These are phyloP conservation scores for Kodamaea nitidulidarum DNA, from an alignment of 805 yeast genomes.

Conservation along the genomic window DNA sequence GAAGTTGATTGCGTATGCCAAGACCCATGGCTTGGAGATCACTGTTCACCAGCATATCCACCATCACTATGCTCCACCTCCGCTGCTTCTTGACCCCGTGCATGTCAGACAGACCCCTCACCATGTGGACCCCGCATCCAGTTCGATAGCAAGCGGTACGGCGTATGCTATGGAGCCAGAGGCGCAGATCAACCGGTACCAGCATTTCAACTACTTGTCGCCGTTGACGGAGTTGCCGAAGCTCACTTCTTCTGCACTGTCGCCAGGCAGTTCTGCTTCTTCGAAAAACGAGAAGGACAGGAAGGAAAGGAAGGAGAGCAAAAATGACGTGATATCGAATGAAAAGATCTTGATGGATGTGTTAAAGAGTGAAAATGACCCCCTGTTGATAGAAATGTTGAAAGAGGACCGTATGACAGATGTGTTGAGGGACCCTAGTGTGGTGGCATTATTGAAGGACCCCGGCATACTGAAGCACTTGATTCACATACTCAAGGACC, in stretches of 20 bases:
- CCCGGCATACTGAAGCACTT: too few species aligned
- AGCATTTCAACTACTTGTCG: slow-evolving; percentile 73
- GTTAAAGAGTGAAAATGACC: too few species aligned
- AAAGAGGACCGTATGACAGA: too few species aligned
- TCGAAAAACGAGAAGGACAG: slow-evolving; percentile 15
- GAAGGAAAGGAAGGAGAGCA: too few species aligned
- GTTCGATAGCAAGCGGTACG: too few species aligned
- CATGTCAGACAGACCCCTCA: slow-evolving; percentile 6
- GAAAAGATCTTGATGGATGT: too few species aligned
- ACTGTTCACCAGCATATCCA: slow-evolving; percentile 85
- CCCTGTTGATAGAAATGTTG: too few species aligned
- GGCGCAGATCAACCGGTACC: slow-evolving; percentile 51
- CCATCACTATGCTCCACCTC: slow-evolving; percentile 61
- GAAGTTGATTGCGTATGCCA: slow-evolving; percentile 57
- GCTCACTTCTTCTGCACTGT: slow-evolving; percentile 54
- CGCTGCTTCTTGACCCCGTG: slow-evolving; percentile 7
- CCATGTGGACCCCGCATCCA: slow-evolving; percentile 1
- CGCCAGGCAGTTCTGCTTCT: slow-evolving; percentile 23
- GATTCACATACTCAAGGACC: too few species aligned
- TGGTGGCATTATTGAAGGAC: too few species aligned
- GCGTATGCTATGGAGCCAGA: slow-evolving; percentile 43
- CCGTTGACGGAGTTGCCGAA: slow-evolving; percentile 70
- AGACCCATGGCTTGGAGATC: slow-evolving; percentile 50
- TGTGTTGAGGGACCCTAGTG: too few species aligned
- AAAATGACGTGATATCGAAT: too few species aligned